phyloP scores from a whole-genome alignment of 495 filamentous ascomycete species.

The Trypethelium eluteriae region DNA sequence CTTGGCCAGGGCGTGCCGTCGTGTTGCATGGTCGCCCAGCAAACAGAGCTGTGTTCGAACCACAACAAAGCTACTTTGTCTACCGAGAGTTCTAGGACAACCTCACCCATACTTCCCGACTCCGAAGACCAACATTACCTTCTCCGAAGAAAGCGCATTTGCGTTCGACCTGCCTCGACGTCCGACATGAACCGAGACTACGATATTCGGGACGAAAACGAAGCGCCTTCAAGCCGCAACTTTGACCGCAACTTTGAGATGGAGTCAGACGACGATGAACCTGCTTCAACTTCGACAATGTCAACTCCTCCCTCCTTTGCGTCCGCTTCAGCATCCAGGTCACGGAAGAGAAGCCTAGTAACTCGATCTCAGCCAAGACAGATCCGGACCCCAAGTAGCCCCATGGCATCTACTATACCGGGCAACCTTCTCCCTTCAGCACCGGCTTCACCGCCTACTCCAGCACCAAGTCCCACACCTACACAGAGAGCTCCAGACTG shows the following conservation, averaged over 20 bases:
- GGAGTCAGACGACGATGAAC: conserved; percentile 10
- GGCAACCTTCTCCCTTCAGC: conserved; percentile 56
- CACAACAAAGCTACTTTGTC: not conserved
- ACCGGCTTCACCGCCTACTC: conserved; percentile 61
- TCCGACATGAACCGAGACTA: conserved; percentile 11
- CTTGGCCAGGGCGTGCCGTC: conserved; percentile 1
- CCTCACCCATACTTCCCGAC: not conserved
- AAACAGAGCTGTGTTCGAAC: not conserved
- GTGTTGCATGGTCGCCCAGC: conserved; percentile 10
- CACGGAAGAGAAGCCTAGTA: conserved; percentile 20
- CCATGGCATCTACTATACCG: conserved; percentile 44
- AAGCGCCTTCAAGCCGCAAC: not conserved
- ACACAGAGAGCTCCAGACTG: conserved; percentile 53
- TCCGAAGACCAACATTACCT: not conserved
- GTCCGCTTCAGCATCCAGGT: not conserved
- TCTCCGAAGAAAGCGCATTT: not conserved
- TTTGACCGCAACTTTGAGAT: not conserved
- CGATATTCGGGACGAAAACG: conserved; percentile 4
- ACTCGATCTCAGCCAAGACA: conserved; percentile 40
- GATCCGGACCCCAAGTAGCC: conserved; percentile 47
- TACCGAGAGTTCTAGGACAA: not conserved
- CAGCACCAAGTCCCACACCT: conserved; percentile 60
- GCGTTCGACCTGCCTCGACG: not conserved
- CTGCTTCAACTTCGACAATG: not conserved
- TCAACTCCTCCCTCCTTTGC: not conserved